phyloP scores from a whole-genome alignment of 345 rosid genomes.

The Geranium rotundifolium region DNA sequence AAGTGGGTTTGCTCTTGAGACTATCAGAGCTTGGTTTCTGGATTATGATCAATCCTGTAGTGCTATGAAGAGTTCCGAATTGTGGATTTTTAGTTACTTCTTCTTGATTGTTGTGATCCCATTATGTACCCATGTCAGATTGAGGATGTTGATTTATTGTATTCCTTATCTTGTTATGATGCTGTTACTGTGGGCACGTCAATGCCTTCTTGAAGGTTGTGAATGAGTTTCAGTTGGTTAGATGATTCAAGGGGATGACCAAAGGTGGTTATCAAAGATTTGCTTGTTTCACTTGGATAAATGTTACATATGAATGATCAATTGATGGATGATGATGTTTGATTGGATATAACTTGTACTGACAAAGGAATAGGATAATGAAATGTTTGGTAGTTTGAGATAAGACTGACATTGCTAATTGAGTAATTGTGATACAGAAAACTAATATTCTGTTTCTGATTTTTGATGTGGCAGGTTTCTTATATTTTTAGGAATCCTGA shows the following conservation, averaged over 20 bases:
- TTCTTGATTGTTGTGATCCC: too few species aligned
- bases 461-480: slow-evolving; percentile 45
- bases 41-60: too few species aligned
- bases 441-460: not conserved
- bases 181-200: not conserved
- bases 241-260: not conserved
- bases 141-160: not conserved
- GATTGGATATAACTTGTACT: not conserved
- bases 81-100: too few species aligned
- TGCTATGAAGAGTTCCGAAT: too few species aligned
- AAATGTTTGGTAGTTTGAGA: not conserved
- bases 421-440: not conserved
- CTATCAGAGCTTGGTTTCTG: too few species aligned
- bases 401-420: not conserved
- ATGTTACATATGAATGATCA: too few species aligned
- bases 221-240: not conserved
- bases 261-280: too few species aligned
- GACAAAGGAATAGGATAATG: not conserved
- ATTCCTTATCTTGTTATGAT: not conserved
- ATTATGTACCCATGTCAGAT: too few species aligned
- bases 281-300: too few species aligned
- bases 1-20: too few species aligned
- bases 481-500: slow-evolving; percentile 74
- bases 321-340: not conserved
- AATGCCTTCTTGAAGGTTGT: not conserved